These are phyloP conservation scores for Coccinonectria pachysandricola DNA, from an alignment of 2,329 filamentous ascomycete species.

Conservation along the genomic window DNA sequence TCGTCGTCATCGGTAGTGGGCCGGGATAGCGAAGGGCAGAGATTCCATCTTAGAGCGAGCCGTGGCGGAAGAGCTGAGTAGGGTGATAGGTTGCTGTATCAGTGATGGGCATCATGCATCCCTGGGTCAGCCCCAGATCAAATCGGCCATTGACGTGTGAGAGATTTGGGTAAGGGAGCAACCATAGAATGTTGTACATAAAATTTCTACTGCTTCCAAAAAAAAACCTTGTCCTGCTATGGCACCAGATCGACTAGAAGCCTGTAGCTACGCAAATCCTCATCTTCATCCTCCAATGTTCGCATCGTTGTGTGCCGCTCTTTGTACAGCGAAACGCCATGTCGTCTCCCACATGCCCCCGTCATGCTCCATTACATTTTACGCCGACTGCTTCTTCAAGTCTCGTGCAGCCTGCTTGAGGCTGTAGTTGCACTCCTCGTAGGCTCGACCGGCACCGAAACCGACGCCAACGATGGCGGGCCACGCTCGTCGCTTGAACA, in stretches of 20 bases:
- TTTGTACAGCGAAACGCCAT: constrained; percentile 16
- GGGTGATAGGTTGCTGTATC: no score
- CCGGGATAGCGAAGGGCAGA: no score
- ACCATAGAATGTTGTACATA: constrained; percentile 23
- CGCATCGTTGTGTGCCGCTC: constrained; percentile 9
- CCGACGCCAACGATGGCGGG: constrained; percentile 90
- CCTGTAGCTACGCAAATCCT: constrained; percentile 10
- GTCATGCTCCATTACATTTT: constrained; percentile 8
- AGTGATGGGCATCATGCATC: no score
- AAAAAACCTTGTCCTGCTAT: constrained; percentile 16
- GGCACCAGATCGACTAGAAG: constrained; percentile 16
- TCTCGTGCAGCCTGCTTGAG: constrained; percentile 52
- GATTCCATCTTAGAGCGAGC: no score
- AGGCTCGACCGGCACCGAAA: constrained; percentile 91
- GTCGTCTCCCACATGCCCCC: no score
- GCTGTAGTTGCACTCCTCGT: constrained; percentile 93
- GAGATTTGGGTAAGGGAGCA: no score
- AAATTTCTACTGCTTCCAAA: constrained; percentile 21
- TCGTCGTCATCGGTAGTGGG: no score
- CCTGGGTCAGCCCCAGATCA: no score
- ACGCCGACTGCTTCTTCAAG: constrained; percentile 41
- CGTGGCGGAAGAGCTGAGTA: no score
- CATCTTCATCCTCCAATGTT: no score
- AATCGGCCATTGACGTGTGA: no score
- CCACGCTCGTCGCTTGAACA: constrained; percentile 98